Evolutionary conservation across 345 rosid species (phyloP).

Genomic region (Euphorbia peplus): DNA sequence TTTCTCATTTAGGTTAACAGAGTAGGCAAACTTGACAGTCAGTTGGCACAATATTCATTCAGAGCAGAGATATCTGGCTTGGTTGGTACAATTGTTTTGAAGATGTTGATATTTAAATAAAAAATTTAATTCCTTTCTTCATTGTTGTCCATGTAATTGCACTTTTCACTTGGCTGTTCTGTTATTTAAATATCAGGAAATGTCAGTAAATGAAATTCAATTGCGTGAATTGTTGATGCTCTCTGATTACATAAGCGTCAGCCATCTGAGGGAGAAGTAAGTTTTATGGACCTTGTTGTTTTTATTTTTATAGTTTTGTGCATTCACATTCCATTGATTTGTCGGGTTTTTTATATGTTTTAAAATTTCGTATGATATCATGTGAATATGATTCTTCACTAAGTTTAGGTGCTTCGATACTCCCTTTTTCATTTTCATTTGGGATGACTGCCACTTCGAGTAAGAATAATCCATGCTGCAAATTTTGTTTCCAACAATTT

Average conservation of each 20-base stretch:
- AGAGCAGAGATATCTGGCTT: constrained; percentile 56
- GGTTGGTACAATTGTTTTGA: constrained; percentile 47
- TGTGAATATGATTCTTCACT: background rate
- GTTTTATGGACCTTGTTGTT: constrained; percentile 20
- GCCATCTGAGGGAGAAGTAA: constrained; percentile 79
- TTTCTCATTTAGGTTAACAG: constrained; percentile 52
- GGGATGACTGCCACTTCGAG: background rate
- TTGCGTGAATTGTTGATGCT: constrained; percentile 64
- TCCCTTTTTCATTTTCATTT: background rate
- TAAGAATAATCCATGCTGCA: background rate
- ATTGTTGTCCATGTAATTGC: background rate
- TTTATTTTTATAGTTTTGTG: background rate
- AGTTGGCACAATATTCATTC: constrained; percentile 75
- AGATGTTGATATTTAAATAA: constrained; percentile 2
- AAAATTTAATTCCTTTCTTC: background rate
- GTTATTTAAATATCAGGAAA: constrained; percentile 35
- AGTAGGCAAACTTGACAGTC: constrained; percentile 64
- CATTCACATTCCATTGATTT: background rate
- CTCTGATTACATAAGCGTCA: constrained; percentile 63
- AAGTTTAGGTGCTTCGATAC: background rate
- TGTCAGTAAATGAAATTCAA: constrained; percentile 69
- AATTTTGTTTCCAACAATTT: no score
- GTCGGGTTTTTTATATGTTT: background rate
- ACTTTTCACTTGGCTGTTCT: background rate
- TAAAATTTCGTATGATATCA: background rate